Evolutionary conservation across 208 protist genomes (phyloP).

Genomic region (Leishmania braziliensis): DNA sequence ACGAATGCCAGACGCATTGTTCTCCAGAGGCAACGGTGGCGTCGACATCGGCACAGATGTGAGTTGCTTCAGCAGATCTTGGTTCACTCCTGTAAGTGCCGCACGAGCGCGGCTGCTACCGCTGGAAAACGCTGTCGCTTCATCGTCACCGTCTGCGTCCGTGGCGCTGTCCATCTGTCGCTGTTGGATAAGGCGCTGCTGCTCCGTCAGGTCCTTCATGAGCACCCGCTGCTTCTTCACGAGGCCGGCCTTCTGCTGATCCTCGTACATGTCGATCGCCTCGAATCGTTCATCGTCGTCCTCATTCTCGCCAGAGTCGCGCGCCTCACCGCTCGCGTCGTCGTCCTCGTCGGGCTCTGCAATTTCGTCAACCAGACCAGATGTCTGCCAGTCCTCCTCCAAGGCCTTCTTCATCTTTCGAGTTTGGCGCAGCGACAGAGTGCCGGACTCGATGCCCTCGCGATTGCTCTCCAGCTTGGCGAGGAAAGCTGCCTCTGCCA

Average conservation of each 20-base stretch:
- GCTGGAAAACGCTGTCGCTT: constrained; percentile 3
- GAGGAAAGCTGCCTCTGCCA: constrained; percentile 97
- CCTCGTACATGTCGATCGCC: constrained; percentile 71
- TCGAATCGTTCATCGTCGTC: constrained; percentile 38
- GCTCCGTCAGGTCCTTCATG: constrained; percentile 50
- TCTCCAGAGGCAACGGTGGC: not conserved
- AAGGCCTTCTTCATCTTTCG: constrained; percentile 77
- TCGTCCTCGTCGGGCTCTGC: constrained; percentile 37
- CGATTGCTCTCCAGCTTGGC: constrained; percentile 97
- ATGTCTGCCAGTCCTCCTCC: constrained; percentile 60
- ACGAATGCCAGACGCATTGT: not conserved
- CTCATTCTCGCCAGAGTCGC: constrained; percentile 11
- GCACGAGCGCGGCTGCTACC: constrained; percentile 20
- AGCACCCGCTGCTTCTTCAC: constrained; percentile 63
- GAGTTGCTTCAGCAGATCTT: constrained; percentile 33
- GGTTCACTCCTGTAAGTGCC: constrained; percentile 33
- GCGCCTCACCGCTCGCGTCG: constrained; percentile 2
- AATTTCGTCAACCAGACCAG: constrained; percentile 28
- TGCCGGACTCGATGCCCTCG: constrained; percentile 97
- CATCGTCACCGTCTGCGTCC: constrained; percentile 11
- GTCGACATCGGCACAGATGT: constrained; percentile 12
- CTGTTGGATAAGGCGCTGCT: constrained; percentile 30
- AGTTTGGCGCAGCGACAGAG: constrained; percentile 64
- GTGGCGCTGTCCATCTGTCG: constrained; percentile 20
- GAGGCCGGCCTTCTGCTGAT: constrained; percentile 68